Evolutionary conservation across 345 rosid genomes (phyloP), one percentile per base, ranked within the genome.

Genomic region (Lagerstroemia speciosa): DNA sequence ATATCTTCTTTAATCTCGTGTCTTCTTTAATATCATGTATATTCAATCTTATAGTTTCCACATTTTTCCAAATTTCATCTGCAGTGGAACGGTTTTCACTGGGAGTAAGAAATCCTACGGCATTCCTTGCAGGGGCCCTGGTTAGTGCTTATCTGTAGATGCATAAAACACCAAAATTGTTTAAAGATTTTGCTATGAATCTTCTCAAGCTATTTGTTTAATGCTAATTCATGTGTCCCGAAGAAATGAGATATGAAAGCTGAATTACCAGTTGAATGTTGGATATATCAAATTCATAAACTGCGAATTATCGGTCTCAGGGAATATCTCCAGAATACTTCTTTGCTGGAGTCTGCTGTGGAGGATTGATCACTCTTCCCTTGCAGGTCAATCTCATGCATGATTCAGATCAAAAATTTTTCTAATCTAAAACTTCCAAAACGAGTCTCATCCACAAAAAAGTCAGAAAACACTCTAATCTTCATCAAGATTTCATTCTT

Each of bases 301-400:
- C 11, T n/a, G 30, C 29, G 63, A 58, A 58, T 58, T 48, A 2
- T 30, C 29, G 46, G 19, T 24, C 67, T 69, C 85, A 92, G 97
- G 95, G 98, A 65, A 76, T 90, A 80, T 84, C 95, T 78, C 95
- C 95, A 8, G 95, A 84, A 62, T 80, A 77, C 75, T 93, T 90
- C 79, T 90, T 93, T 71, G 93, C 89, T 62, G 98, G 98, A 77
- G 98, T 93, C 75, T 93, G 98, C 70, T 83, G 91, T 43, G 97
- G 97, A 16, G 89, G 97, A 64, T 80, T 93, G 84, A 74, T 92
- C 71, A 93, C 96, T 75, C 95, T 93, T 75, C 90, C 91, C 9
- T 43, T 90, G 69, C 95, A 90, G 97, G 98, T 88, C 40, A 74
- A 31, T 74, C 66, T n/a, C 16, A 65, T 11, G 37, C n/a, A 20